A percentile compares a stretch with the other conserved stretches of the same genome.
phyloP scores from a whole-genome alignment of 208 protist genomes.

The Crithidia sp. region DNA sequence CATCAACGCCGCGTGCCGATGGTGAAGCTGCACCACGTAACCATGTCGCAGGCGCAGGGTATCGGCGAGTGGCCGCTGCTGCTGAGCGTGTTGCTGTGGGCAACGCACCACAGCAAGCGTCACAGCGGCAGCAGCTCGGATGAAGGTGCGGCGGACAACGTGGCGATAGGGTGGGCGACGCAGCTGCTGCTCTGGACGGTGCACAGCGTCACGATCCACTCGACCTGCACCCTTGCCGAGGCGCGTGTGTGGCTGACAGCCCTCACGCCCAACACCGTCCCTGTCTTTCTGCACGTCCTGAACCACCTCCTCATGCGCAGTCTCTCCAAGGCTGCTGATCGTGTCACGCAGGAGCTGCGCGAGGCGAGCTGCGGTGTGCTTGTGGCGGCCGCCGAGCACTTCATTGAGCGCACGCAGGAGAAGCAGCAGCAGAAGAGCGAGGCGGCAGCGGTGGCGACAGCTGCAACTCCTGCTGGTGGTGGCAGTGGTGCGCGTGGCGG shows the following conservation, averaged over 20 bases:
- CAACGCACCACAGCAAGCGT: constrained; percentile 37
- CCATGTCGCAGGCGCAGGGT: constrained; percentile 52
- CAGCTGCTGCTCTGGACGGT: constrained; percentile 84
- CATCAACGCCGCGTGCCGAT: constrained; percentile 72
- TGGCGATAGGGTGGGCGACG: constrained; percentile 75
- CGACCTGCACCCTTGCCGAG: constrained; percentile 74
- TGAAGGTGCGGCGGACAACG: constrained; percentile 6
- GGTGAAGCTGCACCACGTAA: constrained; percentile 89
- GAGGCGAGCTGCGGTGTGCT: constrained; percentile 64
- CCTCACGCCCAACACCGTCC: constrained; percentile 64
- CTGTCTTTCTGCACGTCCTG: constrained; percentile 84
- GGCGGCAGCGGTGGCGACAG: neutral
- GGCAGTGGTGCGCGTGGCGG: neutral
- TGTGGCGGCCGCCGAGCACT: constrained; percentile 58
- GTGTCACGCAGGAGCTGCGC: constrained; percentile 73
- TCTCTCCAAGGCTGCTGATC: constrained; percentile 85
- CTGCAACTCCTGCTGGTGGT: neutral
- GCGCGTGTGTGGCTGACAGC: constrained; percentile 66
- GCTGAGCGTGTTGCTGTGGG: constrained; percentile 83
- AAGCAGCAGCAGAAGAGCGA: constrained; percentile 23
- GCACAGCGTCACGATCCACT: constrained; percentile 82
- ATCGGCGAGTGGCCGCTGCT: constrained; percentile 85
- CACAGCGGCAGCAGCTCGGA: neutral
- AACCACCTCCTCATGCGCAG: constrained; percentile 85
- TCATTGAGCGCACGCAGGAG: constrained; percentile 41